Base-by-base conservation (phyloP, 2,329 filamentous ascomycete genomes). In the Torrubiella hemipterigena region DNA sequence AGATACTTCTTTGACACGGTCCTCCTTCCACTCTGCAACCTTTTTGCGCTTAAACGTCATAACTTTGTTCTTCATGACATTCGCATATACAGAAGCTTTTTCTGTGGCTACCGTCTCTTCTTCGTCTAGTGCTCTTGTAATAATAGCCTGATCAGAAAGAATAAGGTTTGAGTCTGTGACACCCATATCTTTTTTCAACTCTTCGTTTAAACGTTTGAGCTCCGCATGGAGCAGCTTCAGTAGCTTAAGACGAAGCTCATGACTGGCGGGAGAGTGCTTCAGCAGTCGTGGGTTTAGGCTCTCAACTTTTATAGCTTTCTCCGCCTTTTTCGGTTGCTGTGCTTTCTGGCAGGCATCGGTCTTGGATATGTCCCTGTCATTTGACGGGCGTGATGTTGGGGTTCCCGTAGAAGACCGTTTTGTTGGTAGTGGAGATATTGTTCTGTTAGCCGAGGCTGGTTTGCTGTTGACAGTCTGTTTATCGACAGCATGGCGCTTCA, bases 41-140 rank as follows among this genome's bases (percentile, higher is more conserved):
- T 62, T 64, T 81, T 93, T 87, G 38, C 79, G 80, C 47, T 80
- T 84, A 48, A 86, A 76, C 26, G 67, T 66, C 44, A 81, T 68
- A 36, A 96, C 79, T 20, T 76, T 76, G 41, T 85, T 81, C 49
- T 87, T 93, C 51, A 96, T 74, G 17, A 86, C 63, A 44, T 93
- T 94, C 7, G 69, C 63, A 47, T 98, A 98, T 17, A 96, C 73
- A 0, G 68, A 56, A 2, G 68, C 58, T 37, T 78, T 78, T 12
- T 77, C 73, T 10, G 63, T 64, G 2, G 86, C 86, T 7, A 74
- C 61, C 21, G 71, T 71, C 49, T 93, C 77, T 56, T 98, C 93
- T 37, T 87, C 75, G 42, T 89, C 80, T 2, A 89, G 59, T 1
- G 75, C 73, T 38, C 73, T 62, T 41, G 68, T 71, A 38, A 86